Base-by-base conservation (phyloP, 345 rosid genomes). In the Salix brachista region DNA sequence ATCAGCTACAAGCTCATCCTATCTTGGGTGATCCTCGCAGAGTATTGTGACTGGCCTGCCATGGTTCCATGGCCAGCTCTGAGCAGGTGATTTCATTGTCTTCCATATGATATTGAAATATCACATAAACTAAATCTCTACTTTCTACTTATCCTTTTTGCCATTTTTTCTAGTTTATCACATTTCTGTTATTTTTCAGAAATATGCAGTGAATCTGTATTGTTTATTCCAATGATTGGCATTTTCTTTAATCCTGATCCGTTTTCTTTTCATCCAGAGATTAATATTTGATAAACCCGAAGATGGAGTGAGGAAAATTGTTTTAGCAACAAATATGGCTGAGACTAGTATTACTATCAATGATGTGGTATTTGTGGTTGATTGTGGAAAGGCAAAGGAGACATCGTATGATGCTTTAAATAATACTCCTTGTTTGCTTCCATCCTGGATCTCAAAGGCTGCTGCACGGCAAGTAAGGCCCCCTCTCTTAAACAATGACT, bases 381-480 rank as follows among this genome's bases (percentile, higher is more conserved):
- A 96, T 72, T 93, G 99, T 84, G 99, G 99, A 44, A 96, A 96
- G 88, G 99, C 99, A 52, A 96, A 96, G 87, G 99, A 96, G 83
- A 92, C 99, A 52, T 96, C 99, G 36, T 96, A 96, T 79, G 99
- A 96, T 87, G 99, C 99, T 16, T 85, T 96, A 65, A 96, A 96
- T 86, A 96, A 96, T 77, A 96, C 99, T 80, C 99, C 99, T 77
- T 96, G 99, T 88, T 82, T 96, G 87, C 98, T 96, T 74, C 98
- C 99, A 26, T 80, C 98, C 67, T 96, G 98, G 99, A 93, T 96
- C 84, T 93, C 99, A 42, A 93, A 96, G 84, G 99, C 99, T 67
- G 89, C 99, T 75, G 97, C 95, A 65, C 96, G 95, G 41, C 99
- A 96, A 83, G 99, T 96, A 90, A 90, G 94, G 84, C 75, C 37